Base-by-base conservation (phyloP, 768 basidiomycete genomes). In the Suillus variegatus region DNA sequence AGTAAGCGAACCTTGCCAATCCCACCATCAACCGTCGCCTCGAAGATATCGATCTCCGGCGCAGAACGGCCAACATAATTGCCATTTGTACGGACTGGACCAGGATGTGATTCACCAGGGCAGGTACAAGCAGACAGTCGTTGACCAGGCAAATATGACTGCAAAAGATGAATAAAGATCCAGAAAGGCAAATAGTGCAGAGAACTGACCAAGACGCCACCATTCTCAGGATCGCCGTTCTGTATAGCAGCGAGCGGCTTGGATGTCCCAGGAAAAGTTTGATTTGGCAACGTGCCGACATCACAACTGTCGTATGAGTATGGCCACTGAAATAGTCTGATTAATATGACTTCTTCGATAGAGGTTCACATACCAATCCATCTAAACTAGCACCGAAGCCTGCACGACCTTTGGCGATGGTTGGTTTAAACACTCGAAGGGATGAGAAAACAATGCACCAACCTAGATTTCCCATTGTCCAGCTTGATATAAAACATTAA, bases 211-310 rank as follows among this genome's bases (percentile, higher is more conserved):
- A 76, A 68, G 41, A 70, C 75, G 44, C 61, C 69, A 28, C 71
- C 73, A 32, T 74, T 57, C 3, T 46, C 71, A 0, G 78, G 78
- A 65, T 84, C 82, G 28, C 82, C 82, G 22, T 76, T 74, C 40
- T 75, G 73, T 4, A 70, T 51, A 61, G 85, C 82, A 20, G 82
- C 81, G 4, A 79, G 65, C 13, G 90, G 90, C 14, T 69, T 67
- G 18, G 74, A 79, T 64, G 72, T 64, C 7, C 80, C 84, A 9
- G 82, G 80, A 62, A 79, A 71, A 13, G 90, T 88, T 72, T 94
- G 93, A 70, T 94, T 94, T 3, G 84, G 82, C 51, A 93, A 81
- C 2, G 92, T 93, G 2, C 93, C 93, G 3, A 92, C 81, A 66
- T 95, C 92, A 73, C 92, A 94, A 0, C 83, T 78, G 67, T 84